phyloP scores from a whole-genome alignment of 2,329 filamentous ascomycete species.

The Coccinonectria pachysandricola region DNA sequence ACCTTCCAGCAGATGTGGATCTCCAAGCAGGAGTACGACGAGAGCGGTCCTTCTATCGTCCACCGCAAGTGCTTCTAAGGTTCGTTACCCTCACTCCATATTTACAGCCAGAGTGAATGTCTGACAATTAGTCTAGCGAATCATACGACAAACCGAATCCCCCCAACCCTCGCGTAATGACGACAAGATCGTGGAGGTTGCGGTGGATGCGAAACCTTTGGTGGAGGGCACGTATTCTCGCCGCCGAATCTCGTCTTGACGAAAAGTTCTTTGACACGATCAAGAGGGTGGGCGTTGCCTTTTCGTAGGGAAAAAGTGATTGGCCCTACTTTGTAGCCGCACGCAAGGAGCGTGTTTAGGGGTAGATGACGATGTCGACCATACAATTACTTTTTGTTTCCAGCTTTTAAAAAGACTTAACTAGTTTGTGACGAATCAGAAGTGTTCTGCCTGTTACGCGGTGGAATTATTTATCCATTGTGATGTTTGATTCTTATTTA shows the following conservation, averaged over 20 bases:
- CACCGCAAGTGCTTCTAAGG: slow-evolving; percentile 99
- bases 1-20: slow-evolving; percentile 99
- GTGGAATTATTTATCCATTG: slow-evolving; percentile 10
- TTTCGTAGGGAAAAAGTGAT: slow-evolving; percentile 36
- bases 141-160: slow-evolving; percentile 23
- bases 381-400: slow-evolving; percentile 44
- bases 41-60: slow-evolving; percentile 97
- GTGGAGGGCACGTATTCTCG: slow-evolving; percentile 38
- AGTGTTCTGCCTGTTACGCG: no score
- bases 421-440: no score
- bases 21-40: slow-evolving; percentile 99
- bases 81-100: slow-evolving; percentile 23
- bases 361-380: slow-evolving; percentile 45
- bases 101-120: neutral
- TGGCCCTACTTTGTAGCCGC: slow-evolving; percentile 41
- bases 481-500: neutral
- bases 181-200: slow-evolving; percentile 35
- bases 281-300: slow-evolving; percentile 39
- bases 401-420: slow-evolving; percentile 27
- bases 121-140: slow-evolving; percentile 21
- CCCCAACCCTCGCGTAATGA: slow-evolving; percentile 24
- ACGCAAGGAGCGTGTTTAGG: slow-evolving; percentile 38
- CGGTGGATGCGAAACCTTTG: slow-evolving; percentile 32
- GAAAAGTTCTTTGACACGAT: slow-evolving; percentile 48
- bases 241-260: slow-evolving; percentile 44